A percentile compares a stretch with the other conserved stretches of the same genome.
phyloP scores from a whole-genome alignment of 257 asterid genomes.

The Cordia subcordata region DNA sequence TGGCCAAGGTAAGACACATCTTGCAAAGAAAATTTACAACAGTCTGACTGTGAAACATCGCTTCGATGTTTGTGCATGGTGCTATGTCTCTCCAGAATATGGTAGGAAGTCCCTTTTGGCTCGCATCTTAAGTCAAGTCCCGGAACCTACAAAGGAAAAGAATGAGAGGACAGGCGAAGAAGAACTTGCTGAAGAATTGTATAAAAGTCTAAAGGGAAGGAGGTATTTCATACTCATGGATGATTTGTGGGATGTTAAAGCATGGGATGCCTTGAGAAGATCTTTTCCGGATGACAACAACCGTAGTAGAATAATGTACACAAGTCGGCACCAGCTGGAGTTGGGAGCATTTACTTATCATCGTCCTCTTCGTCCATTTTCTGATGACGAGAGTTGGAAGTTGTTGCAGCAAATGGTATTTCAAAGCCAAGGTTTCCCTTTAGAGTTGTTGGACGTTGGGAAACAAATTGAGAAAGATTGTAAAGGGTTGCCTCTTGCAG shows the following conservation, averaged over 20 bases:
- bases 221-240: background rate
- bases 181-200: background rate
- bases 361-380: background rate
- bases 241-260: background rate
- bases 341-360: background rate
- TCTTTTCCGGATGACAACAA: background rate
- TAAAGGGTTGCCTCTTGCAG: background rate
- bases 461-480: background rate
- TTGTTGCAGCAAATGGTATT: background rate
- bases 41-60: no score
- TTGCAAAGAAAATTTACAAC: no score
- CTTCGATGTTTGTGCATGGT: no score
- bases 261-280: background rate
- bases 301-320: background rate
- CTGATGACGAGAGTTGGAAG: background rate
- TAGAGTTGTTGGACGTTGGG: background rate
- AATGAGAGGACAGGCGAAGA: background rate
- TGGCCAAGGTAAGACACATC: no score
- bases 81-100: no score
- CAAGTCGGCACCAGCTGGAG: background rate
- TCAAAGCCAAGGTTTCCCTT: background rate
- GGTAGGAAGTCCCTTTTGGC: background rate
- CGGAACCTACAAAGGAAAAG: background rate
- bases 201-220: background rate
- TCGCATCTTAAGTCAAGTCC: background rate